phyloP scores from a whole-genome alignment of 2,329 filamentous ascomycete species.

The Ophiosphaerella narmari region DNA sequence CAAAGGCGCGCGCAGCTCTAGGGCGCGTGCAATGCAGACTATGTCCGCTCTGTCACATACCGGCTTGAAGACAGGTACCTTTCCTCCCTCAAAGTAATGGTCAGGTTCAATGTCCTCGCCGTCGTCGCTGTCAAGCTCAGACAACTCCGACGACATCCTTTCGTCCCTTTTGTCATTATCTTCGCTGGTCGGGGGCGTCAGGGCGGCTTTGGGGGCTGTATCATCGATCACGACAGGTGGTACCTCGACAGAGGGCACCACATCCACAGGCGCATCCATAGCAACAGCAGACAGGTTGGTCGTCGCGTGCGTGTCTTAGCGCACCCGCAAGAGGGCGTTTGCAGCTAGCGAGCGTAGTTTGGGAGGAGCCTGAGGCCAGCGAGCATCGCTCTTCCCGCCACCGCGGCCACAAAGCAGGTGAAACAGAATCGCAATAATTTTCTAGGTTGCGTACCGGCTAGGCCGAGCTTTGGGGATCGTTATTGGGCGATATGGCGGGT shows the following conservation, averaged over 20 bases:
- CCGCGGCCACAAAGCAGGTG: conserved; percentile 18
- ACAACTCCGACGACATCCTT: conserved; percentile 53
- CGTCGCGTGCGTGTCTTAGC: conserved; percentile 17
- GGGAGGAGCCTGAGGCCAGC: conserved; percentile 31
- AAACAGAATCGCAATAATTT: conserved; percentile 25
- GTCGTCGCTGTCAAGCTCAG: conserved; percentile 54
- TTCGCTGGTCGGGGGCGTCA: conserved; percentile 59
- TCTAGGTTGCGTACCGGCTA: conserved; percentile 27
- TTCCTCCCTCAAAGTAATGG: conserved; percentile 81
- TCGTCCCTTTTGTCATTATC: conserved; percentile 54
- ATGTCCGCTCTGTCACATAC: conserved; percentile 52
- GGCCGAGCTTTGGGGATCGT: conserved; percentile 2
- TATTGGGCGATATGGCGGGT: conserved; percentile 5
- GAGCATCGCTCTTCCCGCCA: conserved; percentile 35
- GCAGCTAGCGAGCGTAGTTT: conserved; percentile 29
- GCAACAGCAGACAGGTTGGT: conserved; percentile 4
- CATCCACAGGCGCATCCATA: conserved; percentile 38
- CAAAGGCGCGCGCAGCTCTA: conserved; percentile 7
- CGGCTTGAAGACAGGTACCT: conserved; percentile 91
- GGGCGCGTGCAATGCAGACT: neutral
- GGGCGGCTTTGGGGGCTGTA: conserved; percentile 43
- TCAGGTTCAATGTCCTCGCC: conserved; percentile 77
- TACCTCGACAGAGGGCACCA: conserved; percentile 43
- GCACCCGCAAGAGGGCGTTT: conserved; percentile 24
- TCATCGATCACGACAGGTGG: conserved; percentile 31